Conservation (phyloP, 495 filamentous ascomycete genomes). For the Lasiosphaeria ovina region DNA sequence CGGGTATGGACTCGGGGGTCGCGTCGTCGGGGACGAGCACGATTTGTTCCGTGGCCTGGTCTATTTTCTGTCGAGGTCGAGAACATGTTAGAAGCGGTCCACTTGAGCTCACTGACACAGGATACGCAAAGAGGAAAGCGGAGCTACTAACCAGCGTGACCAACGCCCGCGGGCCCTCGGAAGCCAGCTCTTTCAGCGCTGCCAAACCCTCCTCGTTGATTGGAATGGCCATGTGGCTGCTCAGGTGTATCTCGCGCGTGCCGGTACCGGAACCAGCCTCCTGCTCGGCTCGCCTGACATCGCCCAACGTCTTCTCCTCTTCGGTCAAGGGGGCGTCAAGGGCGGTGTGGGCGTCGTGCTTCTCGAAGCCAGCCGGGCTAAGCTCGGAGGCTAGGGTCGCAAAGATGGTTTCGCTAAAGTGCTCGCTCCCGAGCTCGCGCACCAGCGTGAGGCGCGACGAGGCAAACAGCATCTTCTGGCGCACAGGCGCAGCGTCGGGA, state of each 20-base stretch:
- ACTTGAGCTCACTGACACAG: too few relatives aligned
- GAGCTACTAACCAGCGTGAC: slow-evolving; percentile 73
- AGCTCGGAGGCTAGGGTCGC: slow-evolving; percentile 74
- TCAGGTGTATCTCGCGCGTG: slow-evolving; percentile 56
- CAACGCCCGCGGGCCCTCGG: slow-evolving; percentile 48
- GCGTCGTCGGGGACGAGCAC: slow-evolving; percentile 60
- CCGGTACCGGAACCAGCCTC: slow-evolving; percentile 71
- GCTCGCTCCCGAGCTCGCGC: slow-evolving; percentile 84
- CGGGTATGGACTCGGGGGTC: slow-evolving; percentile 40
- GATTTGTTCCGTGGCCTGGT: slow-evolving; percentile 74
- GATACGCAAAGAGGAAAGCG: not conserved
- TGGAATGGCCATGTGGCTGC: slow-evolving; percentile 61
- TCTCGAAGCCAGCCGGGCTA: slow-evolving; percentile 68
- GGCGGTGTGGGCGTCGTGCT: slow-evolving; percentile 64
- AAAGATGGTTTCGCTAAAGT: slow-evolving; percentile 75
- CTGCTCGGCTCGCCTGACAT: slow-evolving; percentile 76
- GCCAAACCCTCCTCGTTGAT: slow-evolving; percentile 41
- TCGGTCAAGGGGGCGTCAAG: slow-evolving; percentile 80
- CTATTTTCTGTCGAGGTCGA: slow-evolving; percentile 56
- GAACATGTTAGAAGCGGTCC: not conserved
- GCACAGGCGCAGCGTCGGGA: slow-evolving; percentile 82
- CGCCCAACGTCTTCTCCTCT: slow-evolving; percentile 77
- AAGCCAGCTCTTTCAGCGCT: slow-evolving; percentile 56
- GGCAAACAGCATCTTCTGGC: slow-evolving; percentile 95
- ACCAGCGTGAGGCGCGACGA: slow-evolving; percentile 79